Conservation (phyloP, 768 basidiomycete species). For the Hericium erinaceus region DNA sequence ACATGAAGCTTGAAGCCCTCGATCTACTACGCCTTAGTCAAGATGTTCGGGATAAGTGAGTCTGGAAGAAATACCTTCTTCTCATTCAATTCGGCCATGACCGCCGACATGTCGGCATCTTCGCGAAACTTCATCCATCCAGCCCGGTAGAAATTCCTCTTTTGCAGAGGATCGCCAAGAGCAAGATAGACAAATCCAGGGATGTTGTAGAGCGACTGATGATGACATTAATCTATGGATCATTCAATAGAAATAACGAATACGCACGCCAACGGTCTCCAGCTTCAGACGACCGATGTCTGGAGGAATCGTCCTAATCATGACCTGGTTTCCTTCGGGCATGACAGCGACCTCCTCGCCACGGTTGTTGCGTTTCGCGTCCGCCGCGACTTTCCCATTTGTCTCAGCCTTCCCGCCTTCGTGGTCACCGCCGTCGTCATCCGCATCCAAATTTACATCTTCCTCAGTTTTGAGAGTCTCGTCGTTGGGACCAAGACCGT, state of each 20-base stretch:
- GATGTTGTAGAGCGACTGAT: slow-evolving; percentile 64
- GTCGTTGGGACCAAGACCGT: slow-evolving; percentile 30
- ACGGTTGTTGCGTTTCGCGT: slow-evolving; percentile 42
- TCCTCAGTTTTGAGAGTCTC: slow-evolving; percentile 71
- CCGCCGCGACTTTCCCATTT: slow-evolving; percentile 44
- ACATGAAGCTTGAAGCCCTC: slow-evolving; percentile 93
- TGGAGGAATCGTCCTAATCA: slow-evolving; percentile 92
- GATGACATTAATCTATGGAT: slow-evolving; percentile 6
- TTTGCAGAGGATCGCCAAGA: slow-evolving; percentile 85
- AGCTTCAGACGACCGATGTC: slow-evolving; percentile 84
- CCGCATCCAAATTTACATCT: slow-evolving; percentile 62
- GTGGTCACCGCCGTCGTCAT: slow-evolving; percentile 56
- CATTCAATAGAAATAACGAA: slow-evolving; percentile 5
- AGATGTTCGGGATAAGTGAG: too few relatives aligned
- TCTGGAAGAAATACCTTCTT: slow-evolving; percentile 53
- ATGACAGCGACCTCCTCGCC: slow-evolving; percentile 48
- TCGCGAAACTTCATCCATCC: slow-evolving; percentile 88
- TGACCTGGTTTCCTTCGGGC: slow-evolving; percentile 82
- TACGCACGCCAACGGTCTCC: slow-evolving; percentile 58
- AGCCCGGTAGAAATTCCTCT: slow-evolving; percentile 88
- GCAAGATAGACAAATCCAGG: slow-evolving; percentile 85
- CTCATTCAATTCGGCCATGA: slow-evolving; percentile 68
- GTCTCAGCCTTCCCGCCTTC: slow-evolving; percentile 32
- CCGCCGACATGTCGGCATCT: slow-evolving; percentile 70
- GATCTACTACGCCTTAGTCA: slow-evolving; percentile 42